Percentiles rank a stretch among this genome's conserved stretches.
Evolutionary conservation across 345 rosid genomes (phyloP).

Genomic region (Citrus sp.): DNA sequence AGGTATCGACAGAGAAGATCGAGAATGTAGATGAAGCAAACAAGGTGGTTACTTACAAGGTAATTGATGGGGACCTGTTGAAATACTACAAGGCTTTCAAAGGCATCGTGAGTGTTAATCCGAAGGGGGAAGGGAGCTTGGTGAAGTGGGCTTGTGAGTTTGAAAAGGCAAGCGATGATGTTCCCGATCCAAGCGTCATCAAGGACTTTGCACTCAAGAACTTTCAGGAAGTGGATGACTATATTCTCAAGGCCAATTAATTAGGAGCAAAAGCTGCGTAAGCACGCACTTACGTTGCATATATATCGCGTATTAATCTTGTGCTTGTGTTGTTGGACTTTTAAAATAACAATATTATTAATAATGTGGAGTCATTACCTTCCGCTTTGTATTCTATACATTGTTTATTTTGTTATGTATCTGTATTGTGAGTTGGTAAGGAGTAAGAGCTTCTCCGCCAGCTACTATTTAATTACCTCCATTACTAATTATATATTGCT

Average conservation of each 20-base stretch:
- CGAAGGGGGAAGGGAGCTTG: constrained; percentile 67
- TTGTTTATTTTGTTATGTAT: not conserved
- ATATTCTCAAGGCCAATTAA: constrained; percentile 28
- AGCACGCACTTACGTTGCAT: no score
- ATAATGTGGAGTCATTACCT: constrained; percentile 11
- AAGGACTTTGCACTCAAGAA: constrained; percentile 76
- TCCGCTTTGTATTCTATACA: no score
- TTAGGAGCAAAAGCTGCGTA: no score
- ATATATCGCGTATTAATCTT: no score
- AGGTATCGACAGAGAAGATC: constrained; percentile 68
- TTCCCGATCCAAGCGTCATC: constrained; percentile 62
- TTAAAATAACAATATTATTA: not conserved
- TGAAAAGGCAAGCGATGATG: constrained; percentile 67
- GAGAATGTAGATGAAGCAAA: constrained; percentile 62
- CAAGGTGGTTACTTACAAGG: constrained; percentile 47
- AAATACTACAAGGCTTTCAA: constrained; percentile 75
- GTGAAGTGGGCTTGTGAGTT: constrained; percentile 74
- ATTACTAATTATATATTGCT: no score
- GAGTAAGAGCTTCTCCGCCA: no score
- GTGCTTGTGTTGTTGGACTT: no score
- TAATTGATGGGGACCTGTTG: constrained; percentile 74
- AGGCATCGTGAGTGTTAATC: constrained; percentile 41
- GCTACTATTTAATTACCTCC: no score
- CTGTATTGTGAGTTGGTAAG: not conserved
- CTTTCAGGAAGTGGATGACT: constrained; percentile 72